Evolutionary conservation across 2,329 filamentous ascomycete species (phyloP), one percentile per base, ranked within the genome.

Genomic region (Colletotrichum brevisporum): DNA sequence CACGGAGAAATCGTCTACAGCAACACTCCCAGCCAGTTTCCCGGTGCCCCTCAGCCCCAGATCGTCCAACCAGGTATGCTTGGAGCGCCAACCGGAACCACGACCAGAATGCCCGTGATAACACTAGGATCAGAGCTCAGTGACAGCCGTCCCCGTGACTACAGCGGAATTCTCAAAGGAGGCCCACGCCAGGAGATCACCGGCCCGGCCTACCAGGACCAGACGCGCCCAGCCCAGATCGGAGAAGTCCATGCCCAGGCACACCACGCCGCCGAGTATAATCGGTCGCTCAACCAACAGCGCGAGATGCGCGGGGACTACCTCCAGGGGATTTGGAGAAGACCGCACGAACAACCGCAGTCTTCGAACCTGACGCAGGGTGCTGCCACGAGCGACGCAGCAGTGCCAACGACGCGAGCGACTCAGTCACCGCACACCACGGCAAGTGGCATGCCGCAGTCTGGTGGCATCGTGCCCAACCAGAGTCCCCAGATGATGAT

Each of bases 1-100:
- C 94, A 96, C 76, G 91, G 92, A 62, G 93, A 97, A 81, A 94
- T 97, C 76, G 92, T 97, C 64, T 97, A 97, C 82, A 94, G 90
- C 83, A 94, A 92, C 79, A 89, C 88, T 62, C 87, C 90, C 39
- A 85, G 82, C 72, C 88, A 88, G 63, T 91, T 92, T 76, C 89
- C 90, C 71, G 87, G 89, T 73, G 86, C 91, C 72, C 88, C 90
- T 70, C 88, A 93, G 81, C 86, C 90, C 70, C 90, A 90, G 75
- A 88, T 91, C 72, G 84, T 94, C 75, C 91, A 92, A 79, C 86
- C 91, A 80, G 91, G 90, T 82, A 89, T 95, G 83, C 88, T 91
- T 80, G 88, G 91, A 80, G 81, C 84, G 77, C 83, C 85, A 76
- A 83, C 88, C 73, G 89, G 90, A 76, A 90, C 87, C 72, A 85